Percentiles rank a stretch among this genome's conserved stretches.
Evolutionary conservation across 2,329 filamentous ascomycete genomes (phyloP).

Genomic region (Phoma sp.): DNA sequence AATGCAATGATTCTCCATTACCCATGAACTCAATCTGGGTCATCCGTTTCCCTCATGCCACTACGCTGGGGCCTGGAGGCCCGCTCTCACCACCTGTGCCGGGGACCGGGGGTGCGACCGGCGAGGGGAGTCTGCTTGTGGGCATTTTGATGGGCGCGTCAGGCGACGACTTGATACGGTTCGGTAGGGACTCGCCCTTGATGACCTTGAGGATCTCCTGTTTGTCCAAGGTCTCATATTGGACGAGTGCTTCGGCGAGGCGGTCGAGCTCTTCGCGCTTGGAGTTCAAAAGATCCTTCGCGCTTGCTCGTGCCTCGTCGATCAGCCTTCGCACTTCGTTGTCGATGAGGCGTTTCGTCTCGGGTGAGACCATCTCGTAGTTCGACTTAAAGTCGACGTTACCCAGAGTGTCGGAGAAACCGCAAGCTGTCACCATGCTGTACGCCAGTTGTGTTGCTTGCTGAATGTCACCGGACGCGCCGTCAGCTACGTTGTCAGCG

Average conservation of each 20-base stretch:
- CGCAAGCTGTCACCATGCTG: slow-evolving; percentile 84
- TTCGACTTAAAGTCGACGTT: slow-evolving; percentile 86
- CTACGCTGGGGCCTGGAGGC: slow-evolving; percentile 10
- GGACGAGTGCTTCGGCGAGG: slow-evolving; percentile 84
- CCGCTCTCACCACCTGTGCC: slow-evolving; percentile 18
- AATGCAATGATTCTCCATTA: slow-evolving; percentile 1
- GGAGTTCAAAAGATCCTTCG: slow-evolving; percentile 70
- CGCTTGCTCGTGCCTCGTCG: slow-evolving; percentile 79
- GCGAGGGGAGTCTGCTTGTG: slow-evolving; percentile 43
- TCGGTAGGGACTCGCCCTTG: slow-evolving; percentile 78
- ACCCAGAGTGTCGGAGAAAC: slow-evolving; percentile 87
- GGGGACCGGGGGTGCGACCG: slow-evolving; percentile 27
- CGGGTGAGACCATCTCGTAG: slow-evolving; percentile 80
- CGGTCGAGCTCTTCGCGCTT: slow-evolving; percentile 86
- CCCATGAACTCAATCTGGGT: neutral
- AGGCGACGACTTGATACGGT: slow-evolving; percentile 66
- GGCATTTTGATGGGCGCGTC: slow-evolving; percentile 72
- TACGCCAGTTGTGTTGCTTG: slow-evolving; percentile 82
- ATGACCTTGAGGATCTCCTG: slow-evolving; percentile 92
- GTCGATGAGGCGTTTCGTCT: slow-evolving; percentile 88
- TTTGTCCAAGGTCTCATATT: slow-evolving; percentile 91
- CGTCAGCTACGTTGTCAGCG: slow-evolving; percentile 87
- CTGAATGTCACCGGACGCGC: slow-evolving; percentile 82
- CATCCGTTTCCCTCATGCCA: neutral
- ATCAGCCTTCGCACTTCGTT: slow-evolving; percentile 84